Conservation (phyloP, 2,329 filamentous ascomycete species). For the Claviceps maximensis region DNA sequence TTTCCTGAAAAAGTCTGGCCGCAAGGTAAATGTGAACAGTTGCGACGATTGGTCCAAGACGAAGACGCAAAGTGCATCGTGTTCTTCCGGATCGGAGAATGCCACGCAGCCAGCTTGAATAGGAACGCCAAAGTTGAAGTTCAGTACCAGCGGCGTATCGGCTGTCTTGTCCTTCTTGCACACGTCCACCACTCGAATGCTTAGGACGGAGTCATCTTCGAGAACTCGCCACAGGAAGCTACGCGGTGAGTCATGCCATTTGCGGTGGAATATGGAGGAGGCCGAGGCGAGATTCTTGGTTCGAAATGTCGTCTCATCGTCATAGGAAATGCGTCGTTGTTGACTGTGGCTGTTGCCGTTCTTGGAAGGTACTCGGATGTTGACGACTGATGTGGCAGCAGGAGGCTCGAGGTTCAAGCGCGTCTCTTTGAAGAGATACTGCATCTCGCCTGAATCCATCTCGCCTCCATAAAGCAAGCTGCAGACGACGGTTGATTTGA, state of each 20-base stretch:
- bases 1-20: slow-evolving; percentile 68
- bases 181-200: slow-evolving; percentile 72
- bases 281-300: slow-evolving; percentile 61
- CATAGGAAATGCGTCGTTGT: slow-evolving; percentile 25
- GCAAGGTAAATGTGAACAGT: slow-evolving; percentile 72
- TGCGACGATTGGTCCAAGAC: slow-evolving; percentile 67
- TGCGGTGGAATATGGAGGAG: slow-evolving; percentile 74
- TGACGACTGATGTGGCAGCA: slow-evolving; percentile 54
- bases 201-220: slow-evolving; percentile 65
- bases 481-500: neutral
- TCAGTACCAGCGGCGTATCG: slow-evolving; percentile 63
- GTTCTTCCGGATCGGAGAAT: slow-evolving; percentile 65
- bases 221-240: slow-evolving; percentile 86
- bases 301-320: slow-evolving; percentile 64
- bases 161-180: slow-evolving; percentile 50
- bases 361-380: slow-evolving; percentile 51
- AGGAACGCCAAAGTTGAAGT: slow-evolving; percentile 60
- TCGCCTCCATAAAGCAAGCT: slow-evolving; percentile 43
- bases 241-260: slow-evolving; percentile 60
- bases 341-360: slow-evolving; percentile 30
- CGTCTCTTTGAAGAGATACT: slow-evolving; percentile 73
- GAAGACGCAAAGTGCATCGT: slow-evolving; percentile 66
- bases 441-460: slow-evolving; percentile 51
- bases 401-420: slow-evolving; percentile 68
- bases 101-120: slow-evolving; percentile 70